A percentile compares a stretch with the other conserved stretches of the same genome.
phyloP scores from a whole-genome alignment of 1,139 yeast species.

The Hanseniaspora gamundiae region DNA sequence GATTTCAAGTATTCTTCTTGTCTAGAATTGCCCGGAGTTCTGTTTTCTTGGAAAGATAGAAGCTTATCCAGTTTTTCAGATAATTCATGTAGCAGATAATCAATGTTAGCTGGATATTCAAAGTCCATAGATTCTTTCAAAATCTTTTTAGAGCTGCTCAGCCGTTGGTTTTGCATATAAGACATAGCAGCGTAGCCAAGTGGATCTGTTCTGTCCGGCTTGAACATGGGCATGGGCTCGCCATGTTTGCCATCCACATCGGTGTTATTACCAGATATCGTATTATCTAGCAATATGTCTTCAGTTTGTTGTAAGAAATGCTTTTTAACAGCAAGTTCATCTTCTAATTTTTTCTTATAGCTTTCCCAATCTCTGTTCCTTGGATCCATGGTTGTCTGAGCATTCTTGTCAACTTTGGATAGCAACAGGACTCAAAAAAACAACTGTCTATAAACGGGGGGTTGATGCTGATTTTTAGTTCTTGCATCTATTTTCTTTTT shows the following conservation, averaged over 20 bases:
- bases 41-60: constrained; percentile 11
- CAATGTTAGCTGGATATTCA: neutral
- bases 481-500: too few relatives aligned
- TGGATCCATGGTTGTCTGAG: too few relatives aligned
- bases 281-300: constrained; percentile 11
- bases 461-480: too few relatives aligned
- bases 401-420: too few relatives aligned
- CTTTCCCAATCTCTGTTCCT: constrained; percentile 7
- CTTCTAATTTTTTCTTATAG: constrained; percentile 15
- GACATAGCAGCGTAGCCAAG: constrained; percentile 18
- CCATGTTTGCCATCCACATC: constrained; percentile 12
- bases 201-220: constrained; percentile 23
- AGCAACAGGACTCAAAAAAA: too few relatives aligned
- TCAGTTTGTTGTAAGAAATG: constrained; percentile 18
- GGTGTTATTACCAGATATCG: neutral
- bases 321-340: constrained; percentile 19
- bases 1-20: constrained; percentile 12
- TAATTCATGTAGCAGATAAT: constrained; percentile 1
- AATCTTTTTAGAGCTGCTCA: constrained; percentile 12
- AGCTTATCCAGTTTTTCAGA: constrained; percentile 7
- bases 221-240: constrained; percentile 18
- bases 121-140: constrained; percentile 4
- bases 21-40: neutral
- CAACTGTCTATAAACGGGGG: too few relatives aligned
- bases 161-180: constrained; percentile 11